phyloP scores from a whole-genome alignment of 2,329 filamentous ascomycete genomes.

The Sarocladium oryzae region DNA sequence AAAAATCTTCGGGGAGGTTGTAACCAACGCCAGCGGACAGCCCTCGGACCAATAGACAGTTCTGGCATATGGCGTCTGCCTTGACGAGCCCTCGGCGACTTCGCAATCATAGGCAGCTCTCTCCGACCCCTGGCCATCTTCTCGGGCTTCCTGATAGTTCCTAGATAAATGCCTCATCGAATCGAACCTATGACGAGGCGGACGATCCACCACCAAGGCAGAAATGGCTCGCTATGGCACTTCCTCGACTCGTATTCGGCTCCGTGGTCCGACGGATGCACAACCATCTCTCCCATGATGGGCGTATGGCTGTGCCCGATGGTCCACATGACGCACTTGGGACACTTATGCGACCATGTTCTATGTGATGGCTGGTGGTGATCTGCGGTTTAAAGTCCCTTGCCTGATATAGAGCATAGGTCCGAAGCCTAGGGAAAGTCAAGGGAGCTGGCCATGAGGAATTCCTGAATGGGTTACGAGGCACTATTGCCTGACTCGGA shows the following conservation, averaged over 20 bases:
- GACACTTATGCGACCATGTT: not conserved
- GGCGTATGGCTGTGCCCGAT: not conserved
- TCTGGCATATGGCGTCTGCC: not conserved
- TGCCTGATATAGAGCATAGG: not conserved
- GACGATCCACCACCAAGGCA: not conserved
- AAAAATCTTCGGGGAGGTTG: not conserved
- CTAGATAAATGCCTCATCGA: not conserved
- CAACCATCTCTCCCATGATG: not conserved
- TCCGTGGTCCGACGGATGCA: not conserved
- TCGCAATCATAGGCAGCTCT: not conserved
- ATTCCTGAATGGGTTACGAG: not conserved
- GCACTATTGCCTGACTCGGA: not conserved
- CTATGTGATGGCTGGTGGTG: not conserved
- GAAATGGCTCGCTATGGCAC: not conserved
- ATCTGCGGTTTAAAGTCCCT: not conserved
- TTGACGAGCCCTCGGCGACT: not conserved
- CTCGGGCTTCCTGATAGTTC: not conserved
- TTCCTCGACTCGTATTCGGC: not conserved
- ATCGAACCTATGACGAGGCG: not conserved
- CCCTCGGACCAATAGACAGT: conserved; percentile 1
- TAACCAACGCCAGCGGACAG: not conserved
- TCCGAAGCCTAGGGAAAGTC: not conserved
- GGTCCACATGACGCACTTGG: not conserved
- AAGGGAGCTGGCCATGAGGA: not conserved
- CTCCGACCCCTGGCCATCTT: not conserved